Evolutionary conservation across 805 yeast species (phyloP), one percentile per base, ranked within the genome.

Genomic region (Candida maesae): DNA sequence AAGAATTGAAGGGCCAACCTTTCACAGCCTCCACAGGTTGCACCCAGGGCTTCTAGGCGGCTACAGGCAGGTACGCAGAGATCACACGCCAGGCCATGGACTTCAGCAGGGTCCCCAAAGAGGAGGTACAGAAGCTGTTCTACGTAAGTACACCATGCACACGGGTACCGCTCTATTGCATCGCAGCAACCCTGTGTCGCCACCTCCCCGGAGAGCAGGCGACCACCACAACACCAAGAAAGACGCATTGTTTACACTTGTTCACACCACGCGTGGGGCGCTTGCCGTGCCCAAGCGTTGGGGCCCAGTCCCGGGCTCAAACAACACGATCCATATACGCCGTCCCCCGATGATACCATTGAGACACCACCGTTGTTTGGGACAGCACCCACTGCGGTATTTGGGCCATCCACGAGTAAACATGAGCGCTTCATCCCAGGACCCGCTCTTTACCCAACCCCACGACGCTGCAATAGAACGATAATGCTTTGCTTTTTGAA

Each of bases 41-140:
- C n/a, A n/a, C n/a, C n/a, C n/a, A n/a, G n/a, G n/a, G n/a, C n/a
- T n/a, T n/a, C n/a, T n/a, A n/a, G 13, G 13, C 30, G 32, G 26
- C 34, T 13, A 27, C 40, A 26, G 28, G 32, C 31, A 18, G 38
- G 26, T 20, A 24, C 36, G 30, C 18, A 16, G 18, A n/a, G 11
- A 14, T n/a, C 31, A 18, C 18, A 28, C 31, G 7, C 31, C n/a
- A n/a, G 18, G 41, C 30, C 34, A 55, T 54, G 60, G 59, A 54
- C 39, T 41, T 49, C 39, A 48, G 37, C 41, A 46, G 56, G 38
- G 43, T 50, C 23, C 46, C 58, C 28, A 48, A 53, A 19, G 61
- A 57, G 49, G 60, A 57, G 31, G 39, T 57, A 14, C 59, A 57
- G 38, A 57, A 50, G 48, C 51, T 57, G 24, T 57, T 50, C 38